Evolutionary conservation across 2,329 filamentous ascomycete genomes (phyloP).

Genomic region (Pleoardoris graminearum): DNA sequence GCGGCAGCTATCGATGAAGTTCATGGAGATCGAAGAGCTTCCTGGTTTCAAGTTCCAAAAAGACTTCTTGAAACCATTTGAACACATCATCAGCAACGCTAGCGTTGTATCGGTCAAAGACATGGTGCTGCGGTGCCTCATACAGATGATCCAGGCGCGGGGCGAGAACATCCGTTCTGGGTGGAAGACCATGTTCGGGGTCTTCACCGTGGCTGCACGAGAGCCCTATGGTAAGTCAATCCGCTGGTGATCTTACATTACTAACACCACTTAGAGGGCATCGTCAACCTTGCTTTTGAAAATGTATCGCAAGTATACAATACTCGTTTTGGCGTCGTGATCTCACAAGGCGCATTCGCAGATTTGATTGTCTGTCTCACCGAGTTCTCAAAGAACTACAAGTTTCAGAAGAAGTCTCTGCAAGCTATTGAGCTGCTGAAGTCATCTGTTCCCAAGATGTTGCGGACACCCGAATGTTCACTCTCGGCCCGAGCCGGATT

Average conservation of each 20-base stretch:
- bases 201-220: conserved; percentile 92
- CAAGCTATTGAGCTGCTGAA: conserved; percentile 95
- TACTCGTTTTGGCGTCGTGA: conserved; percentile 91
- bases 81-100: conserved; percentile 94
- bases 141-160: conserved; percentile 98
- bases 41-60: conserved; percentile 99
- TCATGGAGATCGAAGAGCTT: conserved; percentile 97
- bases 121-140: conserved; percentile 91
- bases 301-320: conserved; percentile 96
- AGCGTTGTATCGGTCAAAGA: conserved; percentile 92
- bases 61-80: conserved; percentile 97
- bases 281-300: conserved; percentile 95
- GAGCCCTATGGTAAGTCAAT: conserved; percentile 71
- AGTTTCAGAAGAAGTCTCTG: conserved; percentile 97
- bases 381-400: conserved; percentile 97
- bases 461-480: conserved; percentile 93
- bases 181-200: conserved; percentile 99
- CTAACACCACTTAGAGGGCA: conserved; percentile 64
- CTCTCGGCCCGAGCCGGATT: conserved; percentile 68
- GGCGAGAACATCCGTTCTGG: conserved; percentile 97
- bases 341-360: conserved; percentile 94
- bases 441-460: conserved; percentile 90
- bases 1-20: conserved; percentile 94
- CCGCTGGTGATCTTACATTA: background rate
- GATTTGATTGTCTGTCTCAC: conserved; percentile 96